Evolutionary conservation across 306 rosid species (phyloP).

Genomic region (Fragaria iinumae): DNA sequence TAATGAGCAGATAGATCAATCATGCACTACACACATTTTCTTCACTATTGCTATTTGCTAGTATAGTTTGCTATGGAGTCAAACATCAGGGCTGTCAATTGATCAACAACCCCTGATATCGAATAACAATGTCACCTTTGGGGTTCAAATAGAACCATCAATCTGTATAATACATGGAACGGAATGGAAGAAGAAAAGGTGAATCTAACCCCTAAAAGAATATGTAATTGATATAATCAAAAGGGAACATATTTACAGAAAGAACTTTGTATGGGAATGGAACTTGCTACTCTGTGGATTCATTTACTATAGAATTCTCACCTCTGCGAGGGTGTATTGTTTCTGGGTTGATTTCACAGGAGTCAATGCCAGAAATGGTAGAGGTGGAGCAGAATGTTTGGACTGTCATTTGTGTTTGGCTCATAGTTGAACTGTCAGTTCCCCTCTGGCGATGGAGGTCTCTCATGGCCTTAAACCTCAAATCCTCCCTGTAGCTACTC

Average conservation of each 20-base stretch:
- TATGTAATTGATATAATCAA: background rate
- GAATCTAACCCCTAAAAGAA: background rate
- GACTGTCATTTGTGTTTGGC: conserved; percentile 30
- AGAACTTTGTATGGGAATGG: background rate
- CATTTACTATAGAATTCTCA: background rate
- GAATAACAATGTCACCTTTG: background rate
- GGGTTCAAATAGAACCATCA: background rate
- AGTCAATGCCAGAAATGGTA: conserved; percentile 32
- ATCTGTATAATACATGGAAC: background rate
- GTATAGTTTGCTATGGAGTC: background rate
- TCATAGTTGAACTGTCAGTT: conserved; percentile 35
- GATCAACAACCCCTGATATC: background rate
- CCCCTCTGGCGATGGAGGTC: conserved; percentile 43
- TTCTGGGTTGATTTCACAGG: conserved; percentile 25
- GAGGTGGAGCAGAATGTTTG: conserved; percentile 39
- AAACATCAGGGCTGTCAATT: background rate
- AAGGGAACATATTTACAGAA: background rate
- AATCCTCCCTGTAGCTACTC: conserved; percentile 38
- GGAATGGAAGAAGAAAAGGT: background rate
- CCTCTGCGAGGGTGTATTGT: conserved; percentile 14
- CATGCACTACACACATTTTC: background rate
- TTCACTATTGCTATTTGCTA: background rate
- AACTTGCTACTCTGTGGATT: background rate
- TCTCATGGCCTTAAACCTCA: conserved; percentile 76
- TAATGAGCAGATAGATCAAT: too few relatives aligned